Evolutionary conservation across 2,329 filamentous ascomycete genomes (phyloP), one percentile per base, ranked within the genome.

Genomic region (Alternaria conjuncta): DNA sequence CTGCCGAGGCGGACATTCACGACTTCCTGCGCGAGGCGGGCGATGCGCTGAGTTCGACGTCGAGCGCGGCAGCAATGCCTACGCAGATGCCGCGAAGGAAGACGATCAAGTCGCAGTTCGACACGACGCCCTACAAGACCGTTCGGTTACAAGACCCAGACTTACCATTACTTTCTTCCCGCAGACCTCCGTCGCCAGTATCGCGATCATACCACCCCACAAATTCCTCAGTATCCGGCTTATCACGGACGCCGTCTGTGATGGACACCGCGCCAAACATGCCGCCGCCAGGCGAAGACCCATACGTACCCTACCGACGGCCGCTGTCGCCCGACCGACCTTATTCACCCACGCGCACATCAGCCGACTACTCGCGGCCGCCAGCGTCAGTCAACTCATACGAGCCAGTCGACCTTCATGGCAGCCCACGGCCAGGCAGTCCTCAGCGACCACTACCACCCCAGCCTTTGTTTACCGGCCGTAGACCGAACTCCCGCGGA

Each of bases 341-440:
- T 1, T 88, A 86, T 80, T 86, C 87, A 9, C 86, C 87, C 12
- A 84, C 85, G 15, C 71, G 77, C 61, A 82, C 77, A 21, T 84
- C 84, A 4, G 82, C 83, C 30, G 92, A 94, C 64, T 93, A 92
- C 80, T 80, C 86, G 26, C 87, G 92, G 55, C 91, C 92, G 9
- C 90, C 93, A 3, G 88, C 92, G 1, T 88, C 89, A 1, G 89
- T 85, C 68, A 83, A 90, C 23, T 86, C 89, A 5, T 98, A 96
- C 79, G 96, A 98, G 79, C 93, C 94, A 0, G 86, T 90, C 21
- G 94, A 97, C 71, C 82, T 98, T 63, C 95, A 98, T 74, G 96
- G 96, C 53, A 94, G 89, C 65, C 94, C 96, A 7, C 85, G 96
- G 62, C 95, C 96, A 13, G 92, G 94, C 4, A 96, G 93, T 75